Base-by-base conservation (phyloP, 805 yeast genomes). In the Ogataea salicorniae region DNA sequence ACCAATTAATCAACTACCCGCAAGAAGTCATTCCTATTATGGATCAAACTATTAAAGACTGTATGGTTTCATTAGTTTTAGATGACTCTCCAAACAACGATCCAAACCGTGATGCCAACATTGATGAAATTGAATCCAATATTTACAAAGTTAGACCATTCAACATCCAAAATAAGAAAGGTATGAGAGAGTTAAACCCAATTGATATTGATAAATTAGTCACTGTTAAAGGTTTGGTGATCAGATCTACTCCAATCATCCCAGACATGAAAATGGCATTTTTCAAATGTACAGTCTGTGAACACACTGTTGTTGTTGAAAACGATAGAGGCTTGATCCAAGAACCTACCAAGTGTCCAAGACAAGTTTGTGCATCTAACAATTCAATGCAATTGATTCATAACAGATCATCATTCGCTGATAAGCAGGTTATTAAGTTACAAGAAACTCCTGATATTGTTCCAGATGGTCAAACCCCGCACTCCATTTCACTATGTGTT, bases 401-500 rank as follows among this genome's bases (percentile, higher is more conserved):
- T 68, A 94, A 94, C 66, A 78, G 99, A 57, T 87, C 96, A 35
- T 78, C 88, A 0, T 94, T 92, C 68, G 94, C 95, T 23, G 97
- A 94, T 67, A 94, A 92, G 62, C 99, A 94, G 68, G 92, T 94
- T 29, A 81, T 94, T 56, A 87, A 88, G 60, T 71, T 94, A 38
- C 99, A 94, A 68, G 99, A 94, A 67, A 65, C 69, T 8, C 69
- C 69, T 2, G 99, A 94, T 66, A 75, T 81, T 52, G 96, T 92
- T 15, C 99, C 99, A 4, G 98, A 87, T 69, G 99, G 99, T 16
- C 99, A 94, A 68, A 94, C 99, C 2, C 99, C 99, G 1, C 99
- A 94, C 67, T 84, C 97, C 14, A 87, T 94, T 42, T 88, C 96
- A 6, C 71, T 94, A 29, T 89, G 97, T 71, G 95, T 88, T 1